A percentile compares a stretch with the other conserved stretches of the same genome.
phyloP scores from a whole-genome alignment of 352 stramenopile species.

The Phytophthora colocasiae region DNA sequence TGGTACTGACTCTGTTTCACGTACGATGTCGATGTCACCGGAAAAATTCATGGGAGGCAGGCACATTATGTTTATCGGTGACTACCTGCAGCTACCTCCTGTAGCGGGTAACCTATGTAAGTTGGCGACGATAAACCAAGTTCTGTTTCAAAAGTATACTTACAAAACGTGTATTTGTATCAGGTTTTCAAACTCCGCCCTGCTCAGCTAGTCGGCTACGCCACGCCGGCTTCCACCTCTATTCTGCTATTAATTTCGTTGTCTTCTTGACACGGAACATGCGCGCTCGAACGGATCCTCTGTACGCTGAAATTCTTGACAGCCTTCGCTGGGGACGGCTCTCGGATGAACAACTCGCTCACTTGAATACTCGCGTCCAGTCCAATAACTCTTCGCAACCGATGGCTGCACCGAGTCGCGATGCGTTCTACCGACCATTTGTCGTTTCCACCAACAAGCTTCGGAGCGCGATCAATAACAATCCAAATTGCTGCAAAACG shows the following conservation, averaged over 20 bases:
- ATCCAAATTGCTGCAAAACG: not conserved
- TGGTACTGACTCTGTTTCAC: conserved; percentile 4
- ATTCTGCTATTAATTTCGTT: conserved; percentile 20
- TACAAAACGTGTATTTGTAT: not conserved
- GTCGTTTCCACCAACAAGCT: conserved; percentile 18
- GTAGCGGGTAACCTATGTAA: conserved; percentile 19
- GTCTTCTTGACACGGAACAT: conserved; percentile 20
- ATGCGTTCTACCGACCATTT: conserved; percentile 5
- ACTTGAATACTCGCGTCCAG: conserved; percentile 14
- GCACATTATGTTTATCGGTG: conserved; percentile 22
- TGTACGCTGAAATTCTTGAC: conserved; percentile 8
- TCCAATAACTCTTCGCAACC: not conserved
- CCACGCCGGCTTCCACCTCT: conserved; percentile 22
- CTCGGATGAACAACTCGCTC: not conserved
- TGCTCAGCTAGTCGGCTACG: not conserved
- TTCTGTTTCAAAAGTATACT: not conserved
- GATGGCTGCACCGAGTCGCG: conserved; percentile 8
- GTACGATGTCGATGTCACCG: not conserved
- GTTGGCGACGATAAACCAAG: not conserved
- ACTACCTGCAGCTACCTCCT: conserved; percentile 34
- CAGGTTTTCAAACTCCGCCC: conserved; percentile 5
- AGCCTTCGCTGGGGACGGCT: conserved; percentile 3
- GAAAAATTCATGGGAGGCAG: conserved; percentile 30
- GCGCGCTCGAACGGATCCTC: conserved; percentile 1
- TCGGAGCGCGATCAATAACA: conserved; percentile 6